Base-by-base conservation (phyloP, 148 eudicot genomes). In the Euryodendron excelsum region DNA sequence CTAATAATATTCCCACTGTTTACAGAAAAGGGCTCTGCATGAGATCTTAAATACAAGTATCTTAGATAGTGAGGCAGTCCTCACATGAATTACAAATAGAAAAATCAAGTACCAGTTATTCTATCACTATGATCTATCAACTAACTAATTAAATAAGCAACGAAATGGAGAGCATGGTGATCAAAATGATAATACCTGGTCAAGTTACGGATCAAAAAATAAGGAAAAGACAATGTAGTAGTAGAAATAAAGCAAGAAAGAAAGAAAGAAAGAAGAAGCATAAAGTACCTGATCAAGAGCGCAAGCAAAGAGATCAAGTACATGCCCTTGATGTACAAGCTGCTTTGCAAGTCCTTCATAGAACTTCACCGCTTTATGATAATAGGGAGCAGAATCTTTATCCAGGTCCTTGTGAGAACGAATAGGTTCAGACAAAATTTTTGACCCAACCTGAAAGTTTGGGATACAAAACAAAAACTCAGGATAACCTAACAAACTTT, bases 391-490 rank as follows among this genome's bases (percentile, higher is more conserved):
- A 78, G 97, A 90, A 89, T 93, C 99, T 87, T 96, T 96, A 85
- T 96, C 99, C 76, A 96, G 85, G 80, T 96, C 99, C 86, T 96
- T 96, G 85, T 96, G 99, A 77, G 97, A 96, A 77, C 99, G 96
- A 52, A 96, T 88, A 37, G 99, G 97, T 80, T 96, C 99, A 80
- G 98, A 93, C 69, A 96, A 85, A 73, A 18, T 88, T 80, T 86
- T 96, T 23, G 97, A 88, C 53, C 93, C 97, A 84, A 96, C 93
- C 99, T 96, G 90, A 78, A 86, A 70, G 65, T 34, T 36, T 6
- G 11, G 39, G 45, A 67, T 28, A 52, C 66, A 50, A 78, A 41
- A 63, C 9, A 37, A 69, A 69, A 17, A 10, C 17, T 81, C 39
- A 78, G 65, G 27, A 64, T 62, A 31, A 52, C 62, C 55, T 25